Evolutionary conservation across 2,329 filamentous ascomycete species (phyloP).

Genomic region (Lecanicillium sp.): DNA sequence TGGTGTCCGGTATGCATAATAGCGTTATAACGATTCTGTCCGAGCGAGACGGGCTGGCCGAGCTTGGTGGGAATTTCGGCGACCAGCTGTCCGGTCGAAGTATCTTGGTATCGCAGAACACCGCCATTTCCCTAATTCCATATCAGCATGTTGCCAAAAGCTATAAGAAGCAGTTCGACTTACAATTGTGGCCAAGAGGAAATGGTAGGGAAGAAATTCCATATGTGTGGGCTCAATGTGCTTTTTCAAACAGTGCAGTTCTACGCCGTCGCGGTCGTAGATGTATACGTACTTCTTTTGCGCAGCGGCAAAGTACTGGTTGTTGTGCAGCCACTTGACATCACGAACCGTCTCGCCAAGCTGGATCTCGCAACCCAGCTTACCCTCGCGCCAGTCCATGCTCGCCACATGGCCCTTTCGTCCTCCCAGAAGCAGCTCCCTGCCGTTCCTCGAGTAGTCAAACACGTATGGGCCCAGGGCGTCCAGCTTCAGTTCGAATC

Average conservation of each 20-base stretch:
- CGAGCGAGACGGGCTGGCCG: slow-evolving; percentile 75
- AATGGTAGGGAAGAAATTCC: slow-evolving; percentile 95
- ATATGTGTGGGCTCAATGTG: slow-evolving; percentile 89
- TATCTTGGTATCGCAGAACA: slow-evolving; percentile 89
- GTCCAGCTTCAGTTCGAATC: slow-evolving; percentile 81
- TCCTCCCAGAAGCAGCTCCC: slow-evolving; percentile 77
- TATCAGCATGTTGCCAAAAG: slow-evolving; percentile 25
- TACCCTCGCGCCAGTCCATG: slow-evolving; percentile 93
- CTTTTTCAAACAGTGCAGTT: slow-evolving; percentile 85
- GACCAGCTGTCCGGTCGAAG: slow-evolving; percentile 84
- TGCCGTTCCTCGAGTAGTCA: slow-evolving; percentile 86
- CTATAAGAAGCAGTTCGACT: slow-evolving; percentile 30
- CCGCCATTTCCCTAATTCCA: slow-evolving; percentile 69
- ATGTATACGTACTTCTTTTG: slow-evolving; percentile 98
- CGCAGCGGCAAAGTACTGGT: slow-evolving; percentile 88
- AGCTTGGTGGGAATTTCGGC: slow-evolving; percentile 79
- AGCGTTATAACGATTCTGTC: slow-evolving; percentile 88
- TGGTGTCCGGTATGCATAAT: slow-evolving; percentile 90
- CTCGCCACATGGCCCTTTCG: slow-evolving; percentile 92
- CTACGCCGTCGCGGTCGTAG: slow-evolving; percentile 85
- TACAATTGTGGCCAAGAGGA: slow-evolving; percentile 79
- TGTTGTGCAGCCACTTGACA: slow-evolving; percentile 88
- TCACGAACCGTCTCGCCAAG: slow-evolving; percentile 86
- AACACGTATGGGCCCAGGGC: slow-evolving; percentile 79
- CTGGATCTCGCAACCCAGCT: slow-evolving; percentile 85